Percentiles rank a stretch among this genome's conserved stretches.
phyloP scores from a whole-genome alignment of 495 filamentous ascomycete genomes.

The Aspergillus egyptiacus region DNA sequence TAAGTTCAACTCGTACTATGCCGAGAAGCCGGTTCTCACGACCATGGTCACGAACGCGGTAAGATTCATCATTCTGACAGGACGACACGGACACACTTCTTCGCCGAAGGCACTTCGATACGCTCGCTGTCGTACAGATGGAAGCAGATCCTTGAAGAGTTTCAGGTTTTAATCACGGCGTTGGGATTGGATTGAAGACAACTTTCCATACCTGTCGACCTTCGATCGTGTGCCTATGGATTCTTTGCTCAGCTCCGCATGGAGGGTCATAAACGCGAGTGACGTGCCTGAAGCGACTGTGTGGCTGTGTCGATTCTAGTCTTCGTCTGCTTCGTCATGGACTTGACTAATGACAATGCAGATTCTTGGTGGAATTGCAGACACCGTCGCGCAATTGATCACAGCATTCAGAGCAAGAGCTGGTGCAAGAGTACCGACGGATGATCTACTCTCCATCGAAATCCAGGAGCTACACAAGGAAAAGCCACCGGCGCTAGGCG shows the following conservation, averaged over 20 bases:
- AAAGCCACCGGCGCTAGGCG: constrained; percentile 60
- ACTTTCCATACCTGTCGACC: too few relatives aligned
- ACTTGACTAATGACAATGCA: constrained; percentile 27
- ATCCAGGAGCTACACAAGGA: constrained; percentile 85
- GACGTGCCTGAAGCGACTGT: constrained; percentile 17
- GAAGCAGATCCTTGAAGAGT: neutral
- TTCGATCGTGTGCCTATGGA: neutral
- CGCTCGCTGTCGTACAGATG: too few relatives aligned
- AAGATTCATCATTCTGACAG: neutral
- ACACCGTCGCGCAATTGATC: constrained; percentile 91
- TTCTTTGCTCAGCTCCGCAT: neutral
- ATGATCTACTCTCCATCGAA: constrained; percentile 78
- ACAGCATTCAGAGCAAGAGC: constrained; percentile 71
- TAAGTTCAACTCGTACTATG: constrained; percentile 92
- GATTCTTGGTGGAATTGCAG: constrained; percentile 84
- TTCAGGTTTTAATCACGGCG: neutral
- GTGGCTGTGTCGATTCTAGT: constrained; percentile 4
- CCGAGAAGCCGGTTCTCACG: constrained; percentile 59
- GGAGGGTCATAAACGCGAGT: neutral
- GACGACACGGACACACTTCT: neutral
- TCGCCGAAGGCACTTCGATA: neutral
- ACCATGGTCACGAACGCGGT: neutral
- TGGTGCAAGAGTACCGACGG: constrained; percentile 51
- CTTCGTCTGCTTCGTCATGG: neutral
- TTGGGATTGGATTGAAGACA: too few relatives aligned